A percentile compares a stretch with the other conserved stretches of the same genome.
phyloP scores from a whole-genome alignment of 176 grass and related monocot genomes.

The Oryza glumipatula region DNA sequence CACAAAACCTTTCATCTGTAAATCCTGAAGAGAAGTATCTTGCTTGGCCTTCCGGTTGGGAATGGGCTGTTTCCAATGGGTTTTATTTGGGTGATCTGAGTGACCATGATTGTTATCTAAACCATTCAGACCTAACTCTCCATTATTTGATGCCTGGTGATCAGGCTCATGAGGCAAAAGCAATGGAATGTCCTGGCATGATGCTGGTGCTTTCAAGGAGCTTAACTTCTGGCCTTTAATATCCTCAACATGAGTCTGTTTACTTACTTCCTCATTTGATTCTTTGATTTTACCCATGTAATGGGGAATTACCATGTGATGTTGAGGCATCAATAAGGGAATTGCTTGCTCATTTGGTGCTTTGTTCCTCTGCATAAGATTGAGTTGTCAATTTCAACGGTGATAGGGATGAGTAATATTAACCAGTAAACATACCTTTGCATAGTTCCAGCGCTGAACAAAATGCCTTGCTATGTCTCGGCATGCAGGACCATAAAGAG shows the following conservation, averaged over 20 bases:
- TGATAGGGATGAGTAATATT: constrained; percentile 9
- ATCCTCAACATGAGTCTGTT: constrained; percentile 30
- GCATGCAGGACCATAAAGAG: constrained; percentile 79
- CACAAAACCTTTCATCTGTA: constrained; percentile 75
- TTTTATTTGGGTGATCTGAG: constrained; percentile 42
- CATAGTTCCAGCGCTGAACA: constrained; percentile 91
- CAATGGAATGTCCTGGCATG: constrained; percentile 81
- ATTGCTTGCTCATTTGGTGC: constrained; percentile 80
- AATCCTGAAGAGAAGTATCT: constrained; percentile 51
- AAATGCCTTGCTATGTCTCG: constrained; percentile 84
- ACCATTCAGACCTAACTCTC: constrained; percentile 44
- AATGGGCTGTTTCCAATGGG: constrained; percentile 35
- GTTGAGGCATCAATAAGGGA: constrained; percentile 83
- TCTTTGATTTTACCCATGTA: constrained; percentile 69
- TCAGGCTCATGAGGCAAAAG: constrained; percentile 70
- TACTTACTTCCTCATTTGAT: constrained; percentile 33
- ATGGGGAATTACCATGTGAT: constrained; percentile 95
- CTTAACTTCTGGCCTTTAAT: constrained; percentile 45
- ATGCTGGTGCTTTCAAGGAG: constrained; percentile 41
- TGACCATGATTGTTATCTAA: constrained; percentile 27
- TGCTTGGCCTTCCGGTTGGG: constrained; percentile 50
- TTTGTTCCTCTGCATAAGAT: constrained; percentile 73
- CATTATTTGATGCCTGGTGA: constrained; percentile 36
- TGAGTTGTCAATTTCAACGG: constrained; percentile 28
- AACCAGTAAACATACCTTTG: constrained; percentile 58